These are phyloP conservation scores for Malus sylvestris DNA, from an alignment of 306 rosid species.

Conservation along the genomic window DNA sequence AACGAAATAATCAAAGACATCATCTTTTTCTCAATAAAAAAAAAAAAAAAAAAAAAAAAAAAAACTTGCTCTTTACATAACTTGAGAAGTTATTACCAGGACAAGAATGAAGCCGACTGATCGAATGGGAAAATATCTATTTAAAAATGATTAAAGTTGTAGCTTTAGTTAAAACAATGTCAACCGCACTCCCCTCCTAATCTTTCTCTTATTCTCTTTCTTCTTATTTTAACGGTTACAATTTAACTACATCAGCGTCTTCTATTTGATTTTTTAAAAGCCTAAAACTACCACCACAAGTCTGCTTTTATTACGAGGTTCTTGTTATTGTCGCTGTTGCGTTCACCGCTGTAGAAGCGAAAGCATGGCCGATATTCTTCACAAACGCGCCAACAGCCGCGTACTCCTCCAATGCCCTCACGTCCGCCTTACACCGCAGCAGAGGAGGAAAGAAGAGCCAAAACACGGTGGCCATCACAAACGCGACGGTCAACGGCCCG, in stretches of 20 bases:
- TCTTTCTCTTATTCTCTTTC: too few species aligned
- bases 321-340: not conserved
- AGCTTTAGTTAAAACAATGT: not conserved
- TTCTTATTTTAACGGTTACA: too few species aligned
- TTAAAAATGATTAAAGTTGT: too few species aligned
- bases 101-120: not conserved
- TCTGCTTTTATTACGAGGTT: not conserved
- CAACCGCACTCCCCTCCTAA: too few species aligned
- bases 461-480: conserved; percentile 36
- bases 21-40: too few species aligned
- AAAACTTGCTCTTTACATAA: not conserved
- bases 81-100: not conserved
- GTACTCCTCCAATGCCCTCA: conserved; percentile 54
- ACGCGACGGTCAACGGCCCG: conserved; percentile 42
- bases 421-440: conserved; percentile 35
- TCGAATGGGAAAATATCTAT: not conserved
- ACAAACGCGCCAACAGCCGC: conserved; percentile 32
- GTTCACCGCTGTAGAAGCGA: not conserved
- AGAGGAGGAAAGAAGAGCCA: conserved; percentile 67
- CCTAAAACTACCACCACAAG: not conserved
- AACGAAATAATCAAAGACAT: too few species aligned
- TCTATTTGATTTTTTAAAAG: too few species aligned
- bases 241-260: too few species aligned
- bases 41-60: too few species aligned
- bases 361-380: not conserved